Base-by-base conservation (phyloP, 2,329 filamentous ascomycete genomes). In the Plenodomus lindquistii region DNA sequence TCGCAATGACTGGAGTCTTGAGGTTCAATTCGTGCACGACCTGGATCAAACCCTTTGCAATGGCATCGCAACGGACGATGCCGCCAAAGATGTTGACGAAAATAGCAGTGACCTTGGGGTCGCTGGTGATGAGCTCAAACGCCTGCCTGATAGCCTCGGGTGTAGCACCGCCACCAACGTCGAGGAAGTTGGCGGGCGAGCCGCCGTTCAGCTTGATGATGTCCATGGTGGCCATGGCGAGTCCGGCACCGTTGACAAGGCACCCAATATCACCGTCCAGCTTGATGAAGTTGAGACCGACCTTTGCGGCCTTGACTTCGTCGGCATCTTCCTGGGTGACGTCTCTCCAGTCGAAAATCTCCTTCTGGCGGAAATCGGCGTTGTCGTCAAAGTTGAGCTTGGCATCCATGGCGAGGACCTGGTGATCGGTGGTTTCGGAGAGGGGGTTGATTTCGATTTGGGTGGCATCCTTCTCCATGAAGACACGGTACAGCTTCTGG, bases 11-110 rank as follows among this genome's bases (percentile, higher is more conserved):
- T 67, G 94, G 94, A 62, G 94, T 94, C 78, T 94, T 88, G 69
- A 99, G 85, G 81, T 96, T 92, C 83, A 99, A 92, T 69, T 85
- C 85, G 80, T 96, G 84, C 55, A 94, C 94, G 48, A 96, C 96
- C 74, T 90, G 87, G 80, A 99, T 96, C 66, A 99, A 83, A 71
- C 94, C 94, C 77, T 92, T 88, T 62, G 94, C 94, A 73, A 99
- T 99, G 70, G 90, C 91, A 75, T 99, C 94, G 75, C 94, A 99
- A 69, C 94, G 86, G 65, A 99, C 94, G 66, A 99, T 99, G 79
- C 94, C 94, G 73, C 94, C 94, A 73, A 99, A 99, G 77, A 99
- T 99, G 85, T 99, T 99, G 81, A 99, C 94, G 67, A 99, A 99
- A 80, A 99, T 94, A 69, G 94, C 94, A 42, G 92, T 93, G 61